phyloP scores from a whole-genome alignment of 257 asterid genomes.

The Solanum paucissectum region DNA sequence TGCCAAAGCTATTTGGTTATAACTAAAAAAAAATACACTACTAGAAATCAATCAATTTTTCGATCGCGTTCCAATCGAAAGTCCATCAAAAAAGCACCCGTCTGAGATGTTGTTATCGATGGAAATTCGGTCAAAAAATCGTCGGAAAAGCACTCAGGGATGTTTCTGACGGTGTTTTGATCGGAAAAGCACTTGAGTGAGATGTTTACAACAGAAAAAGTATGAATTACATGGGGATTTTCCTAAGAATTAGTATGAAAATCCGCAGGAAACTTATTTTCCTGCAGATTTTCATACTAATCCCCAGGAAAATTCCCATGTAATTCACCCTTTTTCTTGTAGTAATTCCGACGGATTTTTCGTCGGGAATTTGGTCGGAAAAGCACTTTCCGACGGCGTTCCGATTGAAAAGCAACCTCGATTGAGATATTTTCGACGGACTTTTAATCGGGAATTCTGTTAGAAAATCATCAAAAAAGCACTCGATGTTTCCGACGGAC shows the following conservation, averaged over 20 bases:
- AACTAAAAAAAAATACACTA: background rate
- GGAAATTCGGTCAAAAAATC: background rate
- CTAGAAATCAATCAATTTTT: background rate
- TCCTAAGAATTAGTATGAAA: no score
- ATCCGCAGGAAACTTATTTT: no score
- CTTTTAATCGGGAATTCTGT: background rate
- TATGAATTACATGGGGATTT: no score
- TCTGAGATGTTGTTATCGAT: background rate
- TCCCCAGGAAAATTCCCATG: no score
- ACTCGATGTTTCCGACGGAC: background rate
- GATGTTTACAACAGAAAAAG: background rate
- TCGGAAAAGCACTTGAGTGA: background rate
- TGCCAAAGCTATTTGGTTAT: conserved; percentile 17
- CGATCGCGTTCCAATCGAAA: background rate
- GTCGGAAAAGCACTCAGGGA: background rate
- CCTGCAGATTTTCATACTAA: no score
- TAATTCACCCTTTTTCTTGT: no score
- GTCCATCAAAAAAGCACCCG: background rate
- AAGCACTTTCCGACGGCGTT: background rate
- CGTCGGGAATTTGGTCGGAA: no score
- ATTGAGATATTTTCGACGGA: background rate
- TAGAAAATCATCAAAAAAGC: background rate
- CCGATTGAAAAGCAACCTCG: background rate
- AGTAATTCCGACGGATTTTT: no score
- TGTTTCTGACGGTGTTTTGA: background rate